Evolutionary conservation across 1,284 basidiomycete species (phyloP).

Genomic region (Chalciporus sp.): DNA sequence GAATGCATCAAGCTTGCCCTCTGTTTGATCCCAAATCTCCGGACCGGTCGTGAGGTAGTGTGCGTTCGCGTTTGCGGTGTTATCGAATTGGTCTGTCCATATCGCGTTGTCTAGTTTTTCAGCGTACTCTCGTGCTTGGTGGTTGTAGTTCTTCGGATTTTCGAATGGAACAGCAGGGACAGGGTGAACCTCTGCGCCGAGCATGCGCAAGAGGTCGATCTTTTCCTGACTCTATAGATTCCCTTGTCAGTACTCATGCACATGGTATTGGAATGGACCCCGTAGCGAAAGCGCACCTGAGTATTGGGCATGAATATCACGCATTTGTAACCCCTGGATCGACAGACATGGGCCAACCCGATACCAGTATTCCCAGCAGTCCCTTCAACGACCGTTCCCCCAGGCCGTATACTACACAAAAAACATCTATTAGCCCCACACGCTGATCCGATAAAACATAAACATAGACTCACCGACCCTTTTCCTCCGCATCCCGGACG

Average conservation of each 20-base stretch:
- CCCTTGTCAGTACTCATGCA: not conserved
- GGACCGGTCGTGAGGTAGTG: constrained; percentile 94
- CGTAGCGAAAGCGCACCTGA: constrained; percentile 55
- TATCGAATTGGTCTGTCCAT: constrained; percentile 99
- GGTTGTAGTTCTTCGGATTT: constrained; percentile 97
- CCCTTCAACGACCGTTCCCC: constrained; percentile 96
- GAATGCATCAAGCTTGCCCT: constrained; percentile 85
- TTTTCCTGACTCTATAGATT: constrained; percentile 86
- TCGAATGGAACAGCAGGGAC: constrained; percentile 97
- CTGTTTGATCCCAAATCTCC: constrained; percentile 94
- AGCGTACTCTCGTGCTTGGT: constrained; percentile 93
- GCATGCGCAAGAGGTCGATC: constrained; percentile 95
- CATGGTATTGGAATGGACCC: not conserved
- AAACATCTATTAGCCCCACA: not conserved
- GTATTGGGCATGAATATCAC: constrained; percentile 99
- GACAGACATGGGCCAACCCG: constrained; percentile 93
- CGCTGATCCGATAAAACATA: not conserved
- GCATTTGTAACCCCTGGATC: constrained; percentile 92
- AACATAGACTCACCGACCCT: constrained; percentile 61
- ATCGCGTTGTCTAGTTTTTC: constrained; percentile 85
- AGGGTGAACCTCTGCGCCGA: constrained; percentile 94
- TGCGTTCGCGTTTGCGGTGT: constrained; percentile 85
- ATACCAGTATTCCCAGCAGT: constrained; percentile 99
- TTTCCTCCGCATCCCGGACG: constrained; percentile 86
- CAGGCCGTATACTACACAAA: constrained; percentile 72